Percentiles rank a stretch among this genome's conserved stretches.
Evolutionary conservation across 176 grass and related monocot genomes (phyloP).

Genomic region (Areca catechu): DNA sequence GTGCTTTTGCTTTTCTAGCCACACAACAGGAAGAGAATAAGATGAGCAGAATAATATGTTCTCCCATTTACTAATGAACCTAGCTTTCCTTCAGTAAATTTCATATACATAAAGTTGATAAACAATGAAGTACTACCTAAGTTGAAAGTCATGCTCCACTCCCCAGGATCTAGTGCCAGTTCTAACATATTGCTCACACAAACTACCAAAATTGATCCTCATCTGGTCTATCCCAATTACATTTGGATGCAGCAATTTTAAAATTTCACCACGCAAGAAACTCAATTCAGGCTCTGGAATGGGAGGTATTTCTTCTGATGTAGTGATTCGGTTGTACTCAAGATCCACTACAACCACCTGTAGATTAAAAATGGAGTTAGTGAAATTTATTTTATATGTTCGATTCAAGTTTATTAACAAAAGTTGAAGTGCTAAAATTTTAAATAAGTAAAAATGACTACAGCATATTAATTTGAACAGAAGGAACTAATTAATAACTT

Average conservation of each 20-base stretch:
- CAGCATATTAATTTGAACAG: too few relatives aligned
- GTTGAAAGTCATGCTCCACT: constrained; percentile 87
- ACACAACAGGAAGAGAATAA: too few relatives aligned
- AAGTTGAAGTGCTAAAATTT: too few relatives aligned
- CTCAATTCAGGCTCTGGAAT: constrained; percentile 74
- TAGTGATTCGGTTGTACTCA: constrained; percentile 90
- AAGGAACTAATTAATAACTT: too few relatives aligned
- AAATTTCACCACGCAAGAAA: constrained; percentile 91
- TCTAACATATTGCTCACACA: constrained; percentile 55
- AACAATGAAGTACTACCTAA: constrained; percentile 52
- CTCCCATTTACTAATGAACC: too few relatives aligned
- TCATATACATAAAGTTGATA: constrained; percentile 11
- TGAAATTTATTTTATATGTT: too few relatives aligned
- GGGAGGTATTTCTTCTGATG: constrained; percentile 81
- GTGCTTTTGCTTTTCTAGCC: too few relatives aligned
- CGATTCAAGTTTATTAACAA: too few relatives aligned
- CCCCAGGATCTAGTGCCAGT: constrained; percentile 67
- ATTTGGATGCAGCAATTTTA: constrained; percentile 91
- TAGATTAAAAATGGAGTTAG: constrained; percentile 4
- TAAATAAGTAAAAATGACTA: too few relatives aligned
- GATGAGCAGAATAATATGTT: too few relatives aligned
- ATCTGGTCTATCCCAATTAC: constrained; percentile 88
- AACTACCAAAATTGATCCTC: constrained; percentile 87
- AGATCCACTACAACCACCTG: constrained; percentile 99
- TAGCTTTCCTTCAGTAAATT: neutral